Percentiles rank a stretch among this genome's conserved stretches.
Evolutionary conservation across 1,139 yeast species (phyloP).

Genomic region (Scheffersomyces illinoinensis): DNA sequence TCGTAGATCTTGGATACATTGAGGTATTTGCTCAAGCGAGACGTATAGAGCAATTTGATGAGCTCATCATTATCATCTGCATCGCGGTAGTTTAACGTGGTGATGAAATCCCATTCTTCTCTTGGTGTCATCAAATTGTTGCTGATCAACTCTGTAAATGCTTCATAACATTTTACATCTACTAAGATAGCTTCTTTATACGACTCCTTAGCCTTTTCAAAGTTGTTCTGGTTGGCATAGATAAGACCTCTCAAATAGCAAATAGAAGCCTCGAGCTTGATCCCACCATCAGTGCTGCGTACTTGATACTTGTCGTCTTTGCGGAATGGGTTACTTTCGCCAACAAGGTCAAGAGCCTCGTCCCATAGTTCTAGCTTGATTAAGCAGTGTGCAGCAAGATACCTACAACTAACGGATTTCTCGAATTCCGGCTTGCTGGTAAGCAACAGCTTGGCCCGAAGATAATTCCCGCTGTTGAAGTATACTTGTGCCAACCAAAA

Average conservation of each 20-base stretch:
- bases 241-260: conserved; percentile 84
- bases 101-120: conserved; percentile 85
- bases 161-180: conserved; percentile 93
- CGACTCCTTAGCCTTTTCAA: conserved; percentile 84
- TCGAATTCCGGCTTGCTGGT: conserved; percentile 42
- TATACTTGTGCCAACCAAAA: conserved; percentile 95
- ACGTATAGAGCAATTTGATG: conserved; percentile 71
- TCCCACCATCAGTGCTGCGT: conserved; percentile 67
- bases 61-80: conserved; percentile 83
- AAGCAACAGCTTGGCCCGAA: conserved; percentile 72
- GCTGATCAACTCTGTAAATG: conserved; percentile 75
- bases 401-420: conserved; percentile 69
- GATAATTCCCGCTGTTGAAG: conserved; percentile 70
- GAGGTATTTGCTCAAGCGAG: conserved; percentile 73
- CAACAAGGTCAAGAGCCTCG: conserved; percentile 84
- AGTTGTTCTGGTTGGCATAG: conserved; percentile 79
- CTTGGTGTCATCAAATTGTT: conserved; percentile 78
- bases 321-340: conserved; percentile 76
- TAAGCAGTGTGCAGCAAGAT: conserved; percentile 76
- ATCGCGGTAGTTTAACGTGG: conserved; percentile 66
- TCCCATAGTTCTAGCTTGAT: conserved; percentile 79
- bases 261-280: conserved; percentile 83
- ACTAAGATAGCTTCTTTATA: conserved; percentile 84
- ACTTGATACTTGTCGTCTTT: conserved; percentile 40
- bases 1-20: conserved; percentile 61